These are phyloP conservation scores for Parasarocladium wereldwijsianum DNA, from an alignment of 2,329 filamentous ascomycete species.

Conservation along the genomic window DNA sequence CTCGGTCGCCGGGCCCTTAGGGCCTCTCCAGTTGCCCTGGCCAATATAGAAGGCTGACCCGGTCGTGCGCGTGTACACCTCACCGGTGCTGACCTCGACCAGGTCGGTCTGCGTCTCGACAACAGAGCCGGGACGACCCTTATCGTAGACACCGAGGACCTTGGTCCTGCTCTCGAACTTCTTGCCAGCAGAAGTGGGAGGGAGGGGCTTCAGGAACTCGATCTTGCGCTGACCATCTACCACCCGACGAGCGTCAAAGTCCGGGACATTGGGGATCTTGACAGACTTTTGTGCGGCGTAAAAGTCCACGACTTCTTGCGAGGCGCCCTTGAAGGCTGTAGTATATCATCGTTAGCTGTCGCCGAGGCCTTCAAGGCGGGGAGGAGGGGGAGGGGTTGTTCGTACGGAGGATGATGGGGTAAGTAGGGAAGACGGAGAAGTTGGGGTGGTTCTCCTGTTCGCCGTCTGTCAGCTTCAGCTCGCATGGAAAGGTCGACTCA, in stretches of 20 bases:
- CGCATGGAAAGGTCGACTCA: constrained; percentile 3
- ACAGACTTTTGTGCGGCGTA: constrained; percentile 53
- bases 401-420: constrained; percentile 65
- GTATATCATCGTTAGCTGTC: constrained; percentile 6
- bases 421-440: constrained; percentile 81
- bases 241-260: constrained; percentile 58
- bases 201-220: constrained; percentile 62
- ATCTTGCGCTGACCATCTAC: constrained; percentile 77
- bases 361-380: neutral
- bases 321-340: constrained; percentile 59
- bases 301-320: constrained; percentile 71
- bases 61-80: constrained; percentile 56
- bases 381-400: neutral
- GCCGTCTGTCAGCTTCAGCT: neutral
- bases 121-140: constrained; percentile 70
- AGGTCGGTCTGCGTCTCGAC: constrained; percentile 66
- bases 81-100: constrained; percentile 53
- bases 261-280: constrained; percentile 61
- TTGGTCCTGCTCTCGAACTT: constrained; percentile 65
- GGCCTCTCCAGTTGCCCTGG: constrained; percentile 73
- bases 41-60: constrained; percentile 67
- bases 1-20: constrained; percentile 69
- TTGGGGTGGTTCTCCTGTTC: constrained; percentile 72
- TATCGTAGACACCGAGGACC: constrained; percentile 79
- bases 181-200: constrained; percentile 52